Evolutionary conservation across 345 rosid genomes (phyloP).

Genomic region (Eucalyptus sp.): DNA sequence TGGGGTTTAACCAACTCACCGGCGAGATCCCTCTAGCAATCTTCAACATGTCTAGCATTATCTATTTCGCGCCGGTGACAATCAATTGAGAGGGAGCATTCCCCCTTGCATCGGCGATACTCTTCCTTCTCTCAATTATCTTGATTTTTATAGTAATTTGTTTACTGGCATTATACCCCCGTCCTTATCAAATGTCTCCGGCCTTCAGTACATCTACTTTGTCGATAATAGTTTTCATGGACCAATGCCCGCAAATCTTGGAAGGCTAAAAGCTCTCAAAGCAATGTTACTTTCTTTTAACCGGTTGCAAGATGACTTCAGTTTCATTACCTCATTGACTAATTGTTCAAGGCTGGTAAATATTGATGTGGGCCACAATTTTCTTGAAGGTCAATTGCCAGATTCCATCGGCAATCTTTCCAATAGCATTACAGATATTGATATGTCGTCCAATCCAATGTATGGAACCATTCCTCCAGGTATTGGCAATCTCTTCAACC

Average conservation of each 20-base stretch:
- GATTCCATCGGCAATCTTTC: neutral
- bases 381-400: neutral
- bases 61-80: accelerated
- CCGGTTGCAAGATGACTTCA: neutral
- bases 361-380: neutral
- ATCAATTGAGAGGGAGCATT: neutral
- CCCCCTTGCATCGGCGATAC: neutral
- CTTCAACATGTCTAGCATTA: neutral
- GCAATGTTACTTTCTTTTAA: accelerated
- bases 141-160: accelerated
- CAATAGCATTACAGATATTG: too few species aligned
- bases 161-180: neutral
- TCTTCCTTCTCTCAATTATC: neutral
- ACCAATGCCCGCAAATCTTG: neutral
- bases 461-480: neutral
- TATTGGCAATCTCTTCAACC: neutral
- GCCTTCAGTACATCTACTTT: neutral
- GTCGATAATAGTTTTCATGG: neutral
- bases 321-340: neutral
- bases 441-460: accelerated
- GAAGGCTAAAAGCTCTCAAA: neutral
- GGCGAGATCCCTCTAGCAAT: neutral
- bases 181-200: neutral
- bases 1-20: neutral
- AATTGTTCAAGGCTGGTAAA: accelerated